A percentile compares a stretch with the other conserved stretches of the same genome.
These are phyloP conservation scores for Candida nanaspora DNA, from an alignment of 805 yeast species.

Conservation along the genomic window DNA sequence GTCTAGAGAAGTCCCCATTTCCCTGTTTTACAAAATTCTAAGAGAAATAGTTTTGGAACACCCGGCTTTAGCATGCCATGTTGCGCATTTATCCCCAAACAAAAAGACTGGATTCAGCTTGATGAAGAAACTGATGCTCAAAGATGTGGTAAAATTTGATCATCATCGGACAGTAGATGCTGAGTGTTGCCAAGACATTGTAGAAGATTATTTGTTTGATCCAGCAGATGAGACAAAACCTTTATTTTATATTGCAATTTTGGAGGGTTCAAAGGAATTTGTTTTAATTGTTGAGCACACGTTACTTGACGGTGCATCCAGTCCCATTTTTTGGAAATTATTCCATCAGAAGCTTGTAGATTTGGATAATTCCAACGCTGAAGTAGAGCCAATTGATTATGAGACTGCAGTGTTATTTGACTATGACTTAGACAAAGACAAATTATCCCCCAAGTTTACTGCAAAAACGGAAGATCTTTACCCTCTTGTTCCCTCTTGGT, in stretches of 20 bases:
- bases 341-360: neutral
- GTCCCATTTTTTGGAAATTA: neutral
- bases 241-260: neutral
- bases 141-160: neutral
- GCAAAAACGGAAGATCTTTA: neutral
- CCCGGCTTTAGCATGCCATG: conserved; percentile 1
- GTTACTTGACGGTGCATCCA: neutral
- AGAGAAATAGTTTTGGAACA: conserved; percentile 1
- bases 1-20: neutral
- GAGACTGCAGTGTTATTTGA: neutral
- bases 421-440: neutral
- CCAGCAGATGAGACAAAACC: neutral
- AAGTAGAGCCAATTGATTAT: neutral
- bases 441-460: neutral
- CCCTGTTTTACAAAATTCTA: neutral
- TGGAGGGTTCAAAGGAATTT: neutral
- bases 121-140: neutral
- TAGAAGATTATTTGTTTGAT: neutral
- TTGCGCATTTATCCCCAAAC: neutral
- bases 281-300: neutral
- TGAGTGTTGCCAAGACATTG: neutral
- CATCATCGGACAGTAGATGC: neutral
- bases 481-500: neutral
- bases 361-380: neutral
- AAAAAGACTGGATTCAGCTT: neutral